Conservation (phyloP, 2,329 filamentous ascomycete genomes). For the Dendryphion nanum region DNA sequence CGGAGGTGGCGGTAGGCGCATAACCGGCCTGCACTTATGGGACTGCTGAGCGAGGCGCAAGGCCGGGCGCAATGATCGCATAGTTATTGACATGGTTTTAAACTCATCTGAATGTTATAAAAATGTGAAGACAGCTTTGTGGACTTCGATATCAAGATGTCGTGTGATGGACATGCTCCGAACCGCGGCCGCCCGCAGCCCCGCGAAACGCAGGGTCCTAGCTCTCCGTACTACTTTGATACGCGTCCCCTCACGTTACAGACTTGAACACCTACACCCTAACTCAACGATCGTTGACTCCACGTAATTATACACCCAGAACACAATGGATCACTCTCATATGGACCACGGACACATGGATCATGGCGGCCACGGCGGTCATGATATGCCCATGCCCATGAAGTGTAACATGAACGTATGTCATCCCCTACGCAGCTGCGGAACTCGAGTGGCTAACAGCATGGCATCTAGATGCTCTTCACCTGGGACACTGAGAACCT, state of each 20-base stretch:
- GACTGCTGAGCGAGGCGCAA: slow-evolving; percentile 12
- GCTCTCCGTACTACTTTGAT: too few relatives aligned
- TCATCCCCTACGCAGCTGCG: slow-evolving; percentile 6
- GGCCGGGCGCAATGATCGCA: slow-evolving; percentile 19
- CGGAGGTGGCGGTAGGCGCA: not conserved
- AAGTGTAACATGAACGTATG: slow-evolving; percentile 91
- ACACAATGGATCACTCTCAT: slow-evolving; percentile 4
- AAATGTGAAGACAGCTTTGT: too few relatives aligned
- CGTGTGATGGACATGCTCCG: too few relatives aligned
- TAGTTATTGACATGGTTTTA: slow-evolving; percentile 8
- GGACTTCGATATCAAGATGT: too few relatives aligned
- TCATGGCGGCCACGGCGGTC: slow-evolving; percentile 53
- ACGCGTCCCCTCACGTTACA: too few relatives aligned
- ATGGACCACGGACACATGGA: slow-evolving; percentile 35
- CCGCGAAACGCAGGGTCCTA: slow-evolving; percentile 6
- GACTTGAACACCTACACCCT: too few relatives aligned
- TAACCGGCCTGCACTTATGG: not conserved
- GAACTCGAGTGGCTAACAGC: not conserved
- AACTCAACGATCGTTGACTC: not conserved
- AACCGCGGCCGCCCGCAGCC: slow-evolving; percentile 11
- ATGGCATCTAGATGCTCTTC: slow-evolving; percentile 78
- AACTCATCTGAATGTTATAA: not conserved
- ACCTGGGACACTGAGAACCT: slow-evolving; percentile 93
- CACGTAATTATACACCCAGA: slow-evolving; percentile 1
- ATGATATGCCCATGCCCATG: slow-evolving; percentile 53